phyloP scores from a whole-genome alignment of 495 filamentous ascomycete genomes.

The Sordaria brevicollis region DNA sequence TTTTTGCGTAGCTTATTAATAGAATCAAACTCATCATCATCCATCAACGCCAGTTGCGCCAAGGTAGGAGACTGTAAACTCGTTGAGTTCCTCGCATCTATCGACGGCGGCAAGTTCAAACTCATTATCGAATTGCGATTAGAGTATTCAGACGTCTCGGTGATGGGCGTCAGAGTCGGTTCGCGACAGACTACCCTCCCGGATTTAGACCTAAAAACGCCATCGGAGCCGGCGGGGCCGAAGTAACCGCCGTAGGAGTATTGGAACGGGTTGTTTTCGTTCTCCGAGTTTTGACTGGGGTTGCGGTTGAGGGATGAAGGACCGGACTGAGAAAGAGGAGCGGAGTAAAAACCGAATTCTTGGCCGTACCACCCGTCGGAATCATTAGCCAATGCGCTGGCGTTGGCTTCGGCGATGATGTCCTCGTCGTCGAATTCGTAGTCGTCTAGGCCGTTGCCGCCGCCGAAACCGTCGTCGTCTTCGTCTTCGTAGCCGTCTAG shows the following conservation, averaged over 20 bases:
- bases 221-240: conserved; percentile 50
- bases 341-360: conserved; percentile 96
- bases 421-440: conserved; percentile 66
- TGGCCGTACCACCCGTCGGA: conserved; percentile 89
- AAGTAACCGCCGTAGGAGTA: conserved; percentile 87
- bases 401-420: conserved; percentile 92
- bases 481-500: conserved; percentile 25
- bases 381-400: conserved; percentile 84
- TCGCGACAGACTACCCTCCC: conserved; percentile 66
- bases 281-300: conserved; percentile 17
- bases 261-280: conserved; percentile 34
- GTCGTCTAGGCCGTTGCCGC: conserved; percentile 41
- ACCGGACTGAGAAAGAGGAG: conserved; percentile 32
- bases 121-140: conserved; percentile 85
- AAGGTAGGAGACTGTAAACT: conserved; percentile 46
- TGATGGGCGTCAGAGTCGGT: conserved; percentile 91
- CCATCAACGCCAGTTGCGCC: conserved; percentile 62
- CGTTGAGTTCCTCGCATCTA: conserved; percentile 16
- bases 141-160: conserved; percentile 90
- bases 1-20: conserved; percentile 61
- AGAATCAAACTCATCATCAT: conserved; percentile 48
- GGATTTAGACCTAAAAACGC: conserved; percentile 51
- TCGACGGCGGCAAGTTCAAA: conserved; percentile 45
- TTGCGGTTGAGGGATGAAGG: not conserved
- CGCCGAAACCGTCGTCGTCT: conserved; percentile 32